Evolutionary conservation across 108 stramenopile species (phyloP).

Genomic region (Cylindrotheca fusiformis): DNA sequence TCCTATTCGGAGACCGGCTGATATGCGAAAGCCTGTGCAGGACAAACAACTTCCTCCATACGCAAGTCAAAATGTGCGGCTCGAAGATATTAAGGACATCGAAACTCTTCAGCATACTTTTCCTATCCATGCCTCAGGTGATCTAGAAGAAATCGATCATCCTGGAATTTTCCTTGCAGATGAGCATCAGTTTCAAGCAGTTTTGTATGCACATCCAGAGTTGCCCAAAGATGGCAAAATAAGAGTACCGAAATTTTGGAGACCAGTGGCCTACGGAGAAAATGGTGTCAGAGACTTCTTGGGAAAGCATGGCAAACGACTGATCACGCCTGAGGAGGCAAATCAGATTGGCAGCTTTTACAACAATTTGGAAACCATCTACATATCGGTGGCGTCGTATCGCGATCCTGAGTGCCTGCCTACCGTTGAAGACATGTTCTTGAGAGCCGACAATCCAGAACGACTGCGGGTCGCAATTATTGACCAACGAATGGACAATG

Average conservation of each 20-base stretch:
- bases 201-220: constrained; percentile 13
- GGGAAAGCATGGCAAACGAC: constrained; percentile 63
- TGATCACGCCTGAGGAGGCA: constrained; percentile 69
- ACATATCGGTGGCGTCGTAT: constrained; percentile 71
- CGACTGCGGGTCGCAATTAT: constrained; percentile 75
- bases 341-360: constrained; percentile 50
- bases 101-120: constrained; percentile 39
- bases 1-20: background rate
- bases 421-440: constrained; percentile 74
- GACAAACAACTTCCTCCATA: background rate
- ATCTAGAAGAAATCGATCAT: constrained; percentile 45
- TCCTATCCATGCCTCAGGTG: constrained; percentile 37
- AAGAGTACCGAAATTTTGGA: constrained; percentile 43
- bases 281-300: constrained; percentile 65
- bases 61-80: background rate
- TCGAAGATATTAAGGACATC: constrained; percentile 23
- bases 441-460: constrained; percentile 72
- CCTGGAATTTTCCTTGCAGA: constrained; percentile 39
- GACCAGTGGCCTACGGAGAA: constrained; percentile 31
- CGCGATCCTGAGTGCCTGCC: constrained; percentile 77
- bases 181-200: constrained; percentile 1
- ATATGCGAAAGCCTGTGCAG: background rate
- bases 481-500: constrained; percentile 61
- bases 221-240: constrained; percentile 27
- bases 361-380: constrained; percentile 61